A percentile compares a stretch with the other conserved stretches of the same genome.
phyloP scores from a whole-genome alignment of 1,139 yeast genomes.

The Diutina pseudorugosa region DNA sequence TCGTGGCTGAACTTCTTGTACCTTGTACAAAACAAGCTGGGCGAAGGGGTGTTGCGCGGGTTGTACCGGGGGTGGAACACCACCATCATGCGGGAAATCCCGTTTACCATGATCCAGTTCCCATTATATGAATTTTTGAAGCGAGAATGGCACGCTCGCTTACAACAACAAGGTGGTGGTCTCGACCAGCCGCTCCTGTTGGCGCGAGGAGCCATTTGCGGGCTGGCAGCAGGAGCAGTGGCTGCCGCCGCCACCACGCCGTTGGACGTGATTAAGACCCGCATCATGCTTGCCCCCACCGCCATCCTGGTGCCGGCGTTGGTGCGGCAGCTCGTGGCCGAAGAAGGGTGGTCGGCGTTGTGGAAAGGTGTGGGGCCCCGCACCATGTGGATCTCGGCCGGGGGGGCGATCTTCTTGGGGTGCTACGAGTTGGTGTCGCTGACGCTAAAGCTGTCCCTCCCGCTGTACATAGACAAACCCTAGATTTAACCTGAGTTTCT shows the following conservation, averaged over 20 bases:
- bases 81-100: slow-evolving; percentile 88
- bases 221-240: slow-evolving; percentile 86
- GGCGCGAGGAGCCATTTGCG: slow-evolving; percentile 82
- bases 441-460: neutral
- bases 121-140: slow-evolving; percentile 85
- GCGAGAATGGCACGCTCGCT: slow-evolving; percentile 30
- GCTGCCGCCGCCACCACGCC: slow-evolving; percentile 96
- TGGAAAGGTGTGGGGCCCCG: slow-evolving; percentile 85
- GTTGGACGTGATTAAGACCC: slow-evolving; percentile 80
- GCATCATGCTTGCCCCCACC: slow-evolving; percentile 65
- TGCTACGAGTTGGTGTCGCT: slow-evolving; percentile 57
- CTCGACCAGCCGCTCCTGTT: slow-evolving; percentile 34
- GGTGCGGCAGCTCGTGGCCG: slow-evolving; percentile 35
- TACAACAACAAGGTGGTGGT: slow-evolving; percentile 7
- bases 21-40: slow-evolving; percentile 42
- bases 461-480: too few species aligned
- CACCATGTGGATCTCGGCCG: slow-evolving; percentile 95
- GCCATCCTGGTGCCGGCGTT: slow-evolving; percentile 35
- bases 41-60: slow-evolving; percentile 71
- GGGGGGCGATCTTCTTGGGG: slow-evolving; percentile 95
- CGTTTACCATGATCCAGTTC: slow-evolving; percentile 89
- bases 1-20: slow-evolving; percentile 54
- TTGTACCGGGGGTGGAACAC: slow-evolving; percentile 89
- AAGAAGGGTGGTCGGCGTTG: slow-evolving; percentile 62
- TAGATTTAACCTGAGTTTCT: too few species aligned